Evolutionary conservation across 2,329 filamentous ascomycete species (phyloP), one percentile per base, ranked within the genome.

Genomic region (Cryphonectria carpinicola): DNA sequence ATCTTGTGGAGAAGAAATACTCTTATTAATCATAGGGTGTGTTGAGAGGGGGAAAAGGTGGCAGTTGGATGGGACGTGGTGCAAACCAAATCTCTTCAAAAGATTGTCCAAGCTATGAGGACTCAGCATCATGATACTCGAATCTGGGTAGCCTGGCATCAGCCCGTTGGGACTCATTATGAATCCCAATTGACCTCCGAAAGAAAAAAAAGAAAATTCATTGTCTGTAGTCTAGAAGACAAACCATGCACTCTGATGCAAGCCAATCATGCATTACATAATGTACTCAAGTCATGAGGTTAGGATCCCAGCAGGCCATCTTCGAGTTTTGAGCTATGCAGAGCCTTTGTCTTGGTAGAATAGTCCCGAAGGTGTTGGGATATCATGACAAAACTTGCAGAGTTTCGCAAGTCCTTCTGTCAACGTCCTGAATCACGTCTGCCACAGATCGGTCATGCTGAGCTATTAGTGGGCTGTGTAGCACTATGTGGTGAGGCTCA

Each of bases 361-460:
- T 17, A 28, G 2, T 3, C 7, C 52, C 52, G n/a, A n/a, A 25
- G 25, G 28, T 32, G 13, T 19, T 32, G 25, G 25, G 13, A 58
- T 58, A 3, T 17, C 7, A 3, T 32, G 14, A 32, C 14, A 58
- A 17, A 35, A 32, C 28, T 58, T 32, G 13, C 14, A 58, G 25
- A 32, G 54, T 58, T 58, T 32, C 25, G 52, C 6, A 32, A 32
- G 25, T 32, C 14, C 8, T 10, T 7, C n/a, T 3, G 25, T 28
- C 25, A 13, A 32, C 3, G 22, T n/a, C 25, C 49, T 25, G 22
- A 13, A 25, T 54, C 11, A 13, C 22, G 7, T 62, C 49, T 37
- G 22, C 7, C 22, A 69, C 63, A 69, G 52, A 32, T 32, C 54
- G 22, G 54, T 32, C 54, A 58, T 58, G 13, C 28, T 58, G 54